Evolutionary conservation across 768 basidiomycete genomes (phyloP), one percentile per base, ranked within the genome.

Genomic region (Tylopilus rubrobrunneus): DNA sequence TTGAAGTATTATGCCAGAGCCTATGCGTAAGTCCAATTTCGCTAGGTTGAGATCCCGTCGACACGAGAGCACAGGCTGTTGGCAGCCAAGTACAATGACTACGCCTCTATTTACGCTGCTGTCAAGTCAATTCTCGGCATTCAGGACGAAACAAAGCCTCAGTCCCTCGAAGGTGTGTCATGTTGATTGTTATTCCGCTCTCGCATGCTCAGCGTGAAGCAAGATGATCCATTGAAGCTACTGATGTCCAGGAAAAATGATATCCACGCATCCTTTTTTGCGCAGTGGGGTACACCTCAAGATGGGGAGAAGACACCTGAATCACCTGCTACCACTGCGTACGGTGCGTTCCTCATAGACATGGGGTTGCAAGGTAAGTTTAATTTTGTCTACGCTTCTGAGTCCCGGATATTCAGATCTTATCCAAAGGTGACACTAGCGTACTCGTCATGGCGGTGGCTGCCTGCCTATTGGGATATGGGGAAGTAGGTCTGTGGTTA

Each of bases 1-100:
- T 29, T 52, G 31, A 53, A 51, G 33, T 53, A 51, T 36, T 51
- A 43, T n/a, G 48, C 48, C 1, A 53, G 52, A 49, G 52, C 52
- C 34, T 28, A 53, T 34, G 52, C 37, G 48, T 50, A 27, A 8
- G 52, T 53, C 25, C 31, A 4, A 12, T 41, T 51, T 53, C 23
- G n/a, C 37, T 23, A 5, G 19, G 27, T 41, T 7, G 28, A 41
- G 6, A 34, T 14, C 15, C 23, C n/a, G 21, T 53, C 37, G 29
- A 5, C 39, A 19, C 17, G 23, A 25, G 29, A 7, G 19, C 23
- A 27, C 33, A 53, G 52, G 29, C 7, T 53, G 2, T 21, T 53
- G 31, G 52, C 31, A 3, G 25, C 52, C 40, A 53, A 51, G 28
- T 36, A 0, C 4, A 51, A 41, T 7, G 52, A 53, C 25, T 53